A percentile compares a stretch with the other conserved stretches of the same genome.
phyloP scores from a whole-genome alignment of 805 yeast species.

The Priceomyces carsonii region DNA sequence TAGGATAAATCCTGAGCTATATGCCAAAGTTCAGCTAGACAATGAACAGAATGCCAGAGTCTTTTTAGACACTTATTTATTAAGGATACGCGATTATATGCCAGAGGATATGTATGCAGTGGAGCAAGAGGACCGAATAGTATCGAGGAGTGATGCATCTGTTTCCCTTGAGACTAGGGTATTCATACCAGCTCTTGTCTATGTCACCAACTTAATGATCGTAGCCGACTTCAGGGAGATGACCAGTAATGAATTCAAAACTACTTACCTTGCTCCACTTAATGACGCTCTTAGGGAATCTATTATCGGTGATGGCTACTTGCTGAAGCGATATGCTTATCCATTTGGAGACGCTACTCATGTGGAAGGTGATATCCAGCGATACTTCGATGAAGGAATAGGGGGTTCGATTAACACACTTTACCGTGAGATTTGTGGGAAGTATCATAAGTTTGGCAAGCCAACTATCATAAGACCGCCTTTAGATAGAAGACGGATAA shows the following conservation, averaged over 20 bases:
- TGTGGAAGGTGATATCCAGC: conserved; percentile 3
- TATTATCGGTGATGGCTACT: neutral
- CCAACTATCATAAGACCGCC: neutral
- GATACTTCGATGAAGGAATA: conserved; percentile 1
- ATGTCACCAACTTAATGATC: conserved; percentile 1
- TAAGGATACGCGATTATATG: neutral
- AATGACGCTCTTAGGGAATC: conserved; percentile 1
- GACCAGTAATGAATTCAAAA: conserved; percentile 4
- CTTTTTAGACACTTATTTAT: conserved; percentile 4
- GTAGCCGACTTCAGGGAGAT: conserved; percentile 5
- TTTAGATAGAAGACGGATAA: neutral
- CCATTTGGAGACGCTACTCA: conserved; percentile 2
- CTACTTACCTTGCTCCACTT: conserved; percentile 6
- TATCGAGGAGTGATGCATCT: conserved; percentile 4
- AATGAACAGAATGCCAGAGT: conserved; percentile 3
- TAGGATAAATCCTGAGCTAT: conserved; percentile 2
- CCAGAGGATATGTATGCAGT: neutral
- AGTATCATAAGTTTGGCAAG: neutral
- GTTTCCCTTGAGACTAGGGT: conserved; percentile 1
- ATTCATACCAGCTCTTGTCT: neutral
- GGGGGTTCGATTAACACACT: neutral
- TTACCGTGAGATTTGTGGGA: neutral
- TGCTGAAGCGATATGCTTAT: neutral
- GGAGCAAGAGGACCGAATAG: conserved; percentile 2
- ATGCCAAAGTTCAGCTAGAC: neutral